Evolutionary conservation across 768 basidiomycete genomes (phyloP).

Genomic region (Pisolithus marmoratus): DNA sequence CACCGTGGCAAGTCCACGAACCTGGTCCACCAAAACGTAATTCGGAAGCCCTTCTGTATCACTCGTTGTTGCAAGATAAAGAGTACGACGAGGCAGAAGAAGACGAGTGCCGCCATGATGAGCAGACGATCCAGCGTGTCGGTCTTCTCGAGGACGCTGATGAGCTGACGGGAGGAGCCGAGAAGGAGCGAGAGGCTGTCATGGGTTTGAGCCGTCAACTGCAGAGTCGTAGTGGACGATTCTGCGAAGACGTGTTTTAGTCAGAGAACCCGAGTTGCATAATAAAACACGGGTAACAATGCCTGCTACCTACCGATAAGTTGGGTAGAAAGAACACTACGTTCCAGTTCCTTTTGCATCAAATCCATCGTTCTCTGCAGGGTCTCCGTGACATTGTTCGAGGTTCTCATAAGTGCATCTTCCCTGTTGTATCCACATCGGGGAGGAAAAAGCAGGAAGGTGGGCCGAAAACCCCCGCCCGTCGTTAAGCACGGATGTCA

Average conservation of each 20-base stretch:
- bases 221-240: constrained; percentile 70
- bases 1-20: constrained; percentile 35
- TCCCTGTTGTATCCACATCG: constrained; percentile 45
- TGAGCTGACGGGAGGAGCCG: constrained; percentile 74
- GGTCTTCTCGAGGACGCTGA: constrained; percentile 82
- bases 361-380: constrained; percentile 76
- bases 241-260: constrained; percentile 38
- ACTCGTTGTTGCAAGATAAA: constrained; percentile 88
- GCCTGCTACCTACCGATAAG: constrained; percentile 57
- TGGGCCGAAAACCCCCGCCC: not conserved
- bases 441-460: not conserved
- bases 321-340: constrained; percentile 79
- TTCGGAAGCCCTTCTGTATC: constrained; percentile 67
- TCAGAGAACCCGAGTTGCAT: not conserved
- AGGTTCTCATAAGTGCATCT: constrained; percentile 85
- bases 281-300: not conserved
- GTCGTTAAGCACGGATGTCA: not conserved
- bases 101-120: constrained; percentile 69
- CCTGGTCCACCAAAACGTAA: constrained; percentile 86
- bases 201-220: constrained; percentile 69
- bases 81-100: constrained; percentile 80
- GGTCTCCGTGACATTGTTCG: constrained; percentile 81
- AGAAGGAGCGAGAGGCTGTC: constrained; percentile 69
- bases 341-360: constrained; percentile 91
- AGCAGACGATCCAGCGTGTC: constrained; percentile 91